Evolutionary conservation across 805 yeast species (phyloP).

Genomic region (Tetrapisispora namnaoensis): DNA sequence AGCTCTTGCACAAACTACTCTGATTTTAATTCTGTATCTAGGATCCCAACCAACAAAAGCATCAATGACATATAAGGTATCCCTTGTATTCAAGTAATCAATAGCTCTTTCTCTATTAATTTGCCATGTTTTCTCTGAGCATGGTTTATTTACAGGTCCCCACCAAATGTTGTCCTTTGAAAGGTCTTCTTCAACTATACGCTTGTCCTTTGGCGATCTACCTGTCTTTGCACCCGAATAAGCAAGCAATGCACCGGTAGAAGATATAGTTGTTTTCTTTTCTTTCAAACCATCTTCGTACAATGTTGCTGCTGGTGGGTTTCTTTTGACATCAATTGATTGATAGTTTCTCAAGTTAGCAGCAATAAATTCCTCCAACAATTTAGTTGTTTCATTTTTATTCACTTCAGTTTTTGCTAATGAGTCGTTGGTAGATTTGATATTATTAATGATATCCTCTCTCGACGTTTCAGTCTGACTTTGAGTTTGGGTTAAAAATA

Average conservation of each 20-base stretch:
- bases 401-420: background rate
- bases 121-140: conserved; percentile 88
- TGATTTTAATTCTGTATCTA: conserved; percentile 87
- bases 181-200: conserved; percentile 90
- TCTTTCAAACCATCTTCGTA: conserved; percentile 93
- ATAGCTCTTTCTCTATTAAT: conserved; percentile 94
- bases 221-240: conserved; percentile 95
- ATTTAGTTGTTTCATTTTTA: background rate
- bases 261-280: conserved; percentile 80
- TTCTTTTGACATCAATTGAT: conserved; percentile 54
- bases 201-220: conserved; percentile 95
- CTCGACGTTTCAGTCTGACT: background rate
- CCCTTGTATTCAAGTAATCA: conserved; percentile 93
- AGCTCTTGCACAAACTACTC: conserved; percentile 96
- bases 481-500: background rate
- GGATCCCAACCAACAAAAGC: conserved; percentile 99
- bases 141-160: conserved; percentile 98
- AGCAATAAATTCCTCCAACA: background rate
- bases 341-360: conserved; percentile 37
- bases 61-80: conserved; percentile 86
- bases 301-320: conserved; percentile 84
- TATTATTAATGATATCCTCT: conserved; percentile 2
- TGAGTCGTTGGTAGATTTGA: background rate
- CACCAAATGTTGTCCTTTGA: conserved; percentile 88
- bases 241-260: conserved; percentile 92